phyloP scores from a whole-genome alignment of 805 yeast genomes.

The Sugiyamaella mastotermitis region DNA sequence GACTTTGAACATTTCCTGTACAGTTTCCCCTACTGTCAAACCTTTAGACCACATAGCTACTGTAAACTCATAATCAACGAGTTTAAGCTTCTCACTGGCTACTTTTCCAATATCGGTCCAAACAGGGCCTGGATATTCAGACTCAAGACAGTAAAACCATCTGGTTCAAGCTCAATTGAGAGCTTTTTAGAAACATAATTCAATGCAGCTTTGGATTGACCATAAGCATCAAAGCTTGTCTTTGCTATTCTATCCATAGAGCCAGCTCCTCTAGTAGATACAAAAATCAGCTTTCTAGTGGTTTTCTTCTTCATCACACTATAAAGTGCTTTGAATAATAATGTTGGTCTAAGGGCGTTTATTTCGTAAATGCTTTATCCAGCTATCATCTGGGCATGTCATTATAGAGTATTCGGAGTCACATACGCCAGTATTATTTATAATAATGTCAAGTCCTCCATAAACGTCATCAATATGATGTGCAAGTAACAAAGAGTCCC shows the following conservation, averaged over 20 bases:
- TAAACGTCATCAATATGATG: constrained; percentile 14
- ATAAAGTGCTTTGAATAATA: constrained; percentile 19
- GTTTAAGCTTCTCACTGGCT: too few relatives aligned
- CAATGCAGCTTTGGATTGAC: constrained; percentile 35
- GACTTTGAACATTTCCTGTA: too few relatives aligned
- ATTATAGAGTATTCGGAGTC: constrained; percentile 7
- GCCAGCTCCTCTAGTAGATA: too few relatives aligned
- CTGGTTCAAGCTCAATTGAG: constrained; percentile 23
- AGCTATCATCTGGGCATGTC: constrained; percentile 8
- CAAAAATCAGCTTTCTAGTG: constrained; percentile 26
- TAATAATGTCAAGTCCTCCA: constrained; percentile 25
- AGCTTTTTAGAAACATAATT: constrained; percentile 29
- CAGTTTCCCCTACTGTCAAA: too few relatives aligned
- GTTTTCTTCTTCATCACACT: constrained; percentile 22
- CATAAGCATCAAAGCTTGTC: too few relatives aligned
- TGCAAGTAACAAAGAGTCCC: constrained; percentile 16
- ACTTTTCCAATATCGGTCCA: too few relatives aligned
- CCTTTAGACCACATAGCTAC: too few relatives aligned
- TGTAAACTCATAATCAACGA: too few relatives aligned
- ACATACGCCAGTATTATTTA: constrained; percentile 27
- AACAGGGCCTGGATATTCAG: too few relatives aligned
- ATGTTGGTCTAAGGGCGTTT: constrained; percentile 27
- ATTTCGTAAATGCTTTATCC: constrained; percentile 20
- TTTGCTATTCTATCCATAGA: too few relatives aligned
- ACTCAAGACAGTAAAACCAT: constrained; percentile 28